Base-by-base conservation (phyloP, 306 rosid genomes). In the Luffa aegyptiaca region DNA sequence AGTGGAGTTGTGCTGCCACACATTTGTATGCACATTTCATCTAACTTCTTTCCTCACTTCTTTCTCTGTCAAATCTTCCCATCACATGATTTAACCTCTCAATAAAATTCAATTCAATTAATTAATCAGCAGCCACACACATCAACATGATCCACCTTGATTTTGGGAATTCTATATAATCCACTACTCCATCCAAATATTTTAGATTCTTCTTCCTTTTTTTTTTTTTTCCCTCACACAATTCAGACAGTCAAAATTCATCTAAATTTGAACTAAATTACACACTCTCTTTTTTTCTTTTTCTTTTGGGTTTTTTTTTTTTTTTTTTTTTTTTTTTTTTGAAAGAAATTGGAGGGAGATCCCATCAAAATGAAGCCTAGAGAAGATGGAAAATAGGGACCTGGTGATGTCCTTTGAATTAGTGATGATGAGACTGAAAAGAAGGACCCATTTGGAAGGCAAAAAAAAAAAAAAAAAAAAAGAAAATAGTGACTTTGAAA, bases 341-440 rank as follows among this genome's bases (percentile, higher is more conserved):
- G 18, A 45, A 71, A 44, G 76, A 73, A 73, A 33, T 7, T 2
- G 44, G 58, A 46, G n/a, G 45, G 35, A 6, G 14, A 49, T 48
- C 42, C 77, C 78, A 75, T 53, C 63, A 75, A 52, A 35, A 75
- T 75, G 63, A 52, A 75, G 59, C 64, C 79, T 72, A 36, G 49
- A 75, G 79, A 75, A 44, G 49, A 52, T 52, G 31, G n/a, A 18
- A 75, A 51, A 75, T 9, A 31, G 59, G 78, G 78, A 9, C 57
- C 21, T 72, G 41, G 56, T 51, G 33, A 39, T 41, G 68, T 62
- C 80, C 76, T 79, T 77, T 78, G 79, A 31, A 73, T 63, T 51
- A 79, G 77, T 82, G 77, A 84, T 71, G 88, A 91, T 70, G 88
- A 84, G 93, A 87, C 84, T 62, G 59, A 26, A 20, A 41, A 48